phyloP scores from a whole-genome alignment of 495 filamentous ascomycete species.

The Amorphotheca resinae region DNA sequence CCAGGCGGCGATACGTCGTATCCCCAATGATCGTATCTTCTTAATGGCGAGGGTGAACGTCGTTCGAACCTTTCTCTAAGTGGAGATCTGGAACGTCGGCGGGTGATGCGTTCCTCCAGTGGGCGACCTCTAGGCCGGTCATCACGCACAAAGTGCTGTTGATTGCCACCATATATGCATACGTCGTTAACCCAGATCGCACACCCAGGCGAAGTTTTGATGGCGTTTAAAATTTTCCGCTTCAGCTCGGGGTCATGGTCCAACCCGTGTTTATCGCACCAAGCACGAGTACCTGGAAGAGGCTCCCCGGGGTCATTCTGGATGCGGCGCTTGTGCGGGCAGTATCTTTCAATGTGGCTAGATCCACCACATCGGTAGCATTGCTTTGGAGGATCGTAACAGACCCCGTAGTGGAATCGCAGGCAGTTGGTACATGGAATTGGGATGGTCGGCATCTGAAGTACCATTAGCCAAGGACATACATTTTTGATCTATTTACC shows the following conservation, averaged over 20 bases:
- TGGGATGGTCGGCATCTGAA: slow-evolving; percentile 8
- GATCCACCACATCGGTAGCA: slow-evolving; percentile 4
- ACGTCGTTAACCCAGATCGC: slow-evolving; percentile 8
- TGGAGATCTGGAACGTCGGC: slow-evolving; percentile 6
- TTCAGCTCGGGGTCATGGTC: slow-evolving; percentile 7
- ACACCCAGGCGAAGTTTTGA: slow-evolving; percentile 10
- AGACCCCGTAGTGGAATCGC: slow-evolving; percentile 12
- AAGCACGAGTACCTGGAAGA: slow-evolving; percentile 7
- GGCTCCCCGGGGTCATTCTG: slow-evolving; percentile 1
- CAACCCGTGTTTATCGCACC: slow-evolving; percentile 8
- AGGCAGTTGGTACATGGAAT: slow-evolving; percentile 11
- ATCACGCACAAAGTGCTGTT: not conserved
- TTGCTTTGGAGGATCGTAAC: slow-evolving; percentile 2
- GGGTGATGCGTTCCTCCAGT: not conserved
- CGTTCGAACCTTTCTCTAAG: not conserved
- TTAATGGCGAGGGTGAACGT: not conserved
- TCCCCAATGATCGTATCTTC: not conserved
- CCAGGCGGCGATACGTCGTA: not conserved
- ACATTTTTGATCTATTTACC: not conserved
- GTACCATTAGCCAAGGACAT: not conserved
- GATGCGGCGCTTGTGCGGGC: slow-evolving; percentile 4
- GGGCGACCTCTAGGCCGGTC: slow-evolving; percentile 2
- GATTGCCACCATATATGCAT: slow-evolving; percentile 11
- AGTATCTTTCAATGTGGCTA: slow-evolving; percentile 12
- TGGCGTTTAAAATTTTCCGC: slow-evolving; percentile 3